Percentiles rank a stretch among this genome's conserved stretches.
Conservation (phyloP, 345 rosid genomes). For the Populus ilicifolia region DNA sequence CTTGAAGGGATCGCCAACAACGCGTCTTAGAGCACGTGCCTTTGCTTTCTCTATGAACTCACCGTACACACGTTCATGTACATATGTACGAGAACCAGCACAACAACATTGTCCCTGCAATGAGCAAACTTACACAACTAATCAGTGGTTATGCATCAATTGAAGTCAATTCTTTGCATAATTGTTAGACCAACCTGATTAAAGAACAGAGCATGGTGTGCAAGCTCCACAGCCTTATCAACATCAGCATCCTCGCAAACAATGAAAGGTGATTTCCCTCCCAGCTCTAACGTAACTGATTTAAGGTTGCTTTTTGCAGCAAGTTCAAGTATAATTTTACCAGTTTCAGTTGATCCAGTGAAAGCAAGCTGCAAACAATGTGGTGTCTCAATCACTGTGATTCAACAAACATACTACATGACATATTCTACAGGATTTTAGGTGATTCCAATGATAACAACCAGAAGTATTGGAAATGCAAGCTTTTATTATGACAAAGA, state of each 20-base stretch:
- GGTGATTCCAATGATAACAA: not conserved
- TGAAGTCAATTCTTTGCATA: not conserved
- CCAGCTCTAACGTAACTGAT: slow-evolving; percentile 30
- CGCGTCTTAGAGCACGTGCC: slow-evolving; percentile 60
- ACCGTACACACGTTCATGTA: slow-evolving; percentile 39
- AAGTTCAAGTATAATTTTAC: slow-evolving; percentile 20
- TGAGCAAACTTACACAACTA: not conserved
- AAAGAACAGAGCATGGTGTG: slow-evolving; percentile 26
- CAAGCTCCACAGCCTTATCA: slow-evolving; percentile 26
- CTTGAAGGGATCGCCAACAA: slow-evolving; percentile 90
- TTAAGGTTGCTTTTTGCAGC: slow-evolving; percentile 31
- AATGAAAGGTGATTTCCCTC: slow-evolving; percentile 33
- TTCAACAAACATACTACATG: not conserved
- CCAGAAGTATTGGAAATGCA: not conserved
- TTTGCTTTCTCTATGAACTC: slow-evolving; percentile 88
- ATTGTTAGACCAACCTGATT: slow-evolving; percentile 19
- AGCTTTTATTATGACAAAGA: not conserved
- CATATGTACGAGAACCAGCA: slow-evolving; percentile 29
- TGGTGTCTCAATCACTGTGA: not conserved
- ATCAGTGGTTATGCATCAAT: not conserved
- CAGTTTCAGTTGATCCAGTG: slow-evolving; percentile 30
- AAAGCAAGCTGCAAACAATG: slow-evolving; percentile 19
- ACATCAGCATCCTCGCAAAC: slow-evolving; percentile 29
- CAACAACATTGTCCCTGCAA: slow-evolving; percentile 32
- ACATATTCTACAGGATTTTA: not conserved